Evolutionary conservation across 2,329 filamentous ascomycete genomes (phyloP).

Genomic region (Cladosporium sp.): DNA sequence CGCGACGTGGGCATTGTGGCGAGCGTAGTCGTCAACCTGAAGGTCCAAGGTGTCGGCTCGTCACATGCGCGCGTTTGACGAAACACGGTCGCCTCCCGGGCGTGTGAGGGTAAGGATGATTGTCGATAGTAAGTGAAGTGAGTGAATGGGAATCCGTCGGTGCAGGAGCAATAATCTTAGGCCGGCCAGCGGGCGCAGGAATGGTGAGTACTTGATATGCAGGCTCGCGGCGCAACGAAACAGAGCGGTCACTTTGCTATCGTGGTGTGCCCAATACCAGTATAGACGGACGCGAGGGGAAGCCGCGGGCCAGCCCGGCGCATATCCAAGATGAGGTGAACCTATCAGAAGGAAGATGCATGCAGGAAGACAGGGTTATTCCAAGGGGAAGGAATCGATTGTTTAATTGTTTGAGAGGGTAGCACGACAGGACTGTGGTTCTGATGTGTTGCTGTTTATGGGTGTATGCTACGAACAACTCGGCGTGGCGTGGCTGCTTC

Average conservation of each 20-base stretch:
- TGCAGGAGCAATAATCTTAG: background rate
- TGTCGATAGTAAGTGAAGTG: background rate
- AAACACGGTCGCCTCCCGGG: background rate
- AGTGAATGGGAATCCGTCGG: background rate
- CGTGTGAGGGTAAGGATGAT: background rate
- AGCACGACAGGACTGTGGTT: background rate
- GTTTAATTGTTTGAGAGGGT: background rate
- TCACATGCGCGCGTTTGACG: slow-evolving; percentile 8
- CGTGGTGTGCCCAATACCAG: background rate
- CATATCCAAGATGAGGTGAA: background rate
- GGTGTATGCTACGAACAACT: background rate
- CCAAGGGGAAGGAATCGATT: background rate
- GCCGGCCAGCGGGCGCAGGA: background rate
- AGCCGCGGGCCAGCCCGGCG: background rate
- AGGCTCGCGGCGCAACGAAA: background rate
- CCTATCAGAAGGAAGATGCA: background rate
- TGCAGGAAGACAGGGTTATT: background rate
- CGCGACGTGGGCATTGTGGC: slow-evolving; percentile 7
- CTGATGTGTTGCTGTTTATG: background rate
- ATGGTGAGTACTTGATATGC: background rate
- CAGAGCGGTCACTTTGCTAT: slow-evolving; percentile 4
- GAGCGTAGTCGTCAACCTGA: background rate
- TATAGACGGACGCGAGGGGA: background rate
- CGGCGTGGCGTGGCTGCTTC: background rate
- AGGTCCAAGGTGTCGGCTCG: background rate